Base-by-base conservation (phyloP, 2,329 filamentous ascomycete species). In the Ophiocordyceps robertsii region DNA sequence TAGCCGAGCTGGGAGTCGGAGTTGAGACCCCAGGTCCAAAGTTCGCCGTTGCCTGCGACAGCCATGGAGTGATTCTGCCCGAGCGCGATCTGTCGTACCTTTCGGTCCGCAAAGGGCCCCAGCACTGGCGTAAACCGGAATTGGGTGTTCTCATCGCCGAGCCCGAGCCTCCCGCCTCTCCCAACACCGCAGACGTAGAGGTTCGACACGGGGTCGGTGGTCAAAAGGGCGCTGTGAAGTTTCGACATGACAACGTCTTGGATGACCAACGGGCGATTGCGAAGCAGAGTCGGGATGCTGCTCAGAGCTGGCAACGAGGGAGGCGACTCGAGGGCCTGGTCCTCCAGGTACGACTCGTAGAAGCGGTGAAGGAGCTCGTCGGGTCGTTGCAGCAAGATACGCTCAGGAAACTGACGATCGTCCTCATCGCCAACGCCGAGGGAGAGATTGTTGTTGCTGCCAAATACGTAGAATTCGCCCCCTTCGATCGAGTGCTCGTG, bases 11-110 rank as follows among this genome's bases (percentile, higher is more conserved):
- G 90, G 1, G 82, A 87, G 56, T 77, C 81, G 8, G 73, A 79
- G 53, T 95, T 96, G 49, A 82, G 84, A 8, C 92, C 92, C 92
- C 92, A 98, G 2, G 87, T 92, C 69, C 86, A 95, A 6, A 95
- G 76, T 51, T 93, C 86, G n/a, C 92, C 90, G 42, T 80, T 73
- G n/a, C 80, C 80, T 4, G 85, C 84, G 6, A 96, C 68, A 1
- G 87, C 90, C 58, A 98, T 70, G 3, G 84, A 85, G 58, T 98
- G 92, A 50, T 95, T 92, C 56, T 93, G 86, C 1, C 92, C 92
- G 3, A 98, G 70, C 2, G 88, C 87, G 38, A 95, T 73, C n/a
- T 79, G 75, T 3, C 74, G 66, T 6, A 95, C 72, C 51, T 79
- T 84, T 57, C 81, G 89, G 41, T 85, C 82, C 1, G 73, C 68